Conservation (phyloP, 2,329 filamentous ascomycete genomes). For the Cryoendolithus antarcticus region DNA sequence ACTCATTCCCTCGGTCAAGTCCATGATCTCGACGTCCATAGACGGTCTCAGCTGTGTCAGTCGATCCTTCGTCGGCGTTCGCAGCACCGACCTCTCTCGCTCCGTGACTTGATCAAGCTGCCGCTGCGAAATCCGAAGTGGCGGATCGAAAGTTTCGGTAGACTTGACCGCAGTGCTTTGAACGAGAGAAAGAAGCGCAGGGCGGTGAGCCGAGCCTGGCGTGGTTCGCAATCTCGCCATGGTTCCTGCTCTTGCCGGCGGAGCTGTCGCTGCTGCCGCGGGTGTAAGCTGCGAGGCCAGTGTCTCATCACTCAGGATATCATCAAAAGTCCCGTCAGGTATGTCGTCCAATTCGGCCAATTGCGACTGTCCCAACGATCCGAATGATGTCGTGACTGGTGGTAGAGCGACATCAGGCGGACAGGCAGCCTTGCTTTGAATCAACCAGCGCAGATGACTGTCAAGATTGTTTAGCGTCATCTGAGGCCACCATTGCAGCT, state of each 20-base stretch:
- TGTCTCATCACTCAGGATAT: constrained; percentile 2
- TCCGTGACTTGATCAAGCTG: constrained; percentile 1
- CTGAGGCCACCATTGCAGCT: constrained; percentile 14
- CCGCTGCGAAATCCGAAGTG: not conserved
- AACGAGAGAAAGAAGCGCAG: constrained; percentile 17
- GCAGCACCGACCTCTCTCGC: constrained; percentile 1
- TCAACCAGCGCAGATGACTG: constrained; percentile 37
- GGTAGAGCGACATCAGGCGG: constrained; percentile 10
- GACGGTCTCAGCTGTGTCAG: not conserved
- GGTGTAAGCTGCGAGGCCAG: not conserved
- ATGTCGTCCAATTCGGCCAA: constrained; percentile 4
- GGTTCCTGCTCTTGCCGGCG: constrained; percentile 7
- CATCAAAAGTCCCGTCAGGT: constrained; percentile 5
- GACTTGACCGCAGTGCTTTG: not conserved
- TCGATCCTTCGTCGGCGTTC: constrained; percentile 3
- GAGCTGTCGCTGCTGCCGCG: constrained; percentile 1
- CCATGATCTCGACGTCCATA: constrained; percentile 21
- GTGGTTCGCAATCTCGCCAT: constrained; percentile 35
- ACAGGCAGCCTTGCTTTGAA: constrained; percentile 28
- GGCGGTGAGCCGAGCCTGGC: constrained; percentile 30
- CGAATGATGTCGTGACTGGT: constrained; percentile 4
- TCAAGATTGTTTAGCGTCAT: constrained; percentile 39
- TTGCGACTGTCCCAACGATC: constrained; percentile 1
- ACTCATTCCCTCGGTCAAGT: constrained; percentile 20
- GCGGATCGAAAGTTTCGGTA: too few relatives aligned